Conservation (phyloP, 2,329 filamentous ascomycete genomes). For the Fusarium sp. region DNA sequence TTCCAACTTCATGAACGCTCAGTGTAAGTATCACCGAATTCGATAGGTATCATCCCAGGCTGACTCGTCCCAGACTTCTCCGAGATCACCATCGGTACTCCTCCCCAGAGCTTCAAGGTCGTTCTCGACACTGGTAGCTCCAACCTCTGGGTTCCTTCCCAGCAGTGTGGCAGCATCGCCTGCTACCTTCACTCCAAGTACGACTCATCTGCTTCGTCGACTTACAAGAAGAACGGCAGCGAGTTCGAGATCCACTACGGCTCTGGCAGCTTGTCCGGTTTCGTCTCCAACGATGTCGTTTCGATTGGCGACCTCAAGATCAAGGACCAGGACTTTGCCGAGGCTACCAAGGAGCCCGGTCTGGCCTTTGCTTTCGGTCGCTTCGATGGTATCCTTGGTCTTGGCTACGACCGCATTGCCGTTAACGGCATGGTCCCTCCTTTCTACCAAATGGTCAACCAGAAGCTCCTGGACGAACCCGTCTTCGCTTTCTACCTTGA, state of each 20-base stretch:
- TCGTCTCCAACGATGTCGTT: constrained; percentile 89
- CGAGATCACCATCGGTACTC: constrained; percentile 91
- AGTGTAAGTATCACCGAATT: constrained; percentile 74
- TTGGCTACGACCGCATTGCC: constrained; percentile 96
- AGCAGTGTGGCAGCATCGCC: constrained; percentile 91
- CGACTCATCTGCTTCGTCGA: constrained; percentile 88
- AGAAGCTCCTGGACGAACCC: constrained; percentile 88
- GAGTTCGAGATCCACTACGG: constrained; percentile 95
- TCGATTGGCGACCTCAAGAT: constrained; percentile 90
- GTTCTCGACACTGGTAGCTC: constrained; percentile 98
- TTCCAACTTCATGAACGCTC: constrained; percentile 98
- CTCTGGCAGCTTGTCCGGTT: constrained; percentile 92
- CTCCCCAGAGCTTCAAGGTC: constrained; percentile 97
- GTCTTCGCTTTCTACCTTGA: constrained; percentile 98
- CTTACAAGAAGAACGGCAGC: constrained; percentile 93
- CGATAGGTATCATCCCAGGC: neutral
- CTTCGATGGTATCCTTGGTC: constrained; percentile 95
- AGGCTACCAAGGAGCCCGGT: constrained; percentile 95
- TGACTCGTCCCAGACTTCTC: constrained; percentile 82
- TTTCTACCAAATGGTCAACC: constrained; percentile 95
- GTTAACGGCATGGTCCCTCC: constrained; percentile 95
- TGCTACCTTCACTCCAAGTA: constrained; percentile 99
- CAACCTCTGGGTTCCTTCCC: constrained; percentile 97
- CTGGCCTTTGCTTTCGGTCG: constrained; percentile 97
- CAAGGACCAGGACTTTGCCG: constrained; percentile 92